Base-by-base conservation (phyloP, 2,329 filamentous ascomycete genomes). In the Pseudocercospora cruenta region DNA sequence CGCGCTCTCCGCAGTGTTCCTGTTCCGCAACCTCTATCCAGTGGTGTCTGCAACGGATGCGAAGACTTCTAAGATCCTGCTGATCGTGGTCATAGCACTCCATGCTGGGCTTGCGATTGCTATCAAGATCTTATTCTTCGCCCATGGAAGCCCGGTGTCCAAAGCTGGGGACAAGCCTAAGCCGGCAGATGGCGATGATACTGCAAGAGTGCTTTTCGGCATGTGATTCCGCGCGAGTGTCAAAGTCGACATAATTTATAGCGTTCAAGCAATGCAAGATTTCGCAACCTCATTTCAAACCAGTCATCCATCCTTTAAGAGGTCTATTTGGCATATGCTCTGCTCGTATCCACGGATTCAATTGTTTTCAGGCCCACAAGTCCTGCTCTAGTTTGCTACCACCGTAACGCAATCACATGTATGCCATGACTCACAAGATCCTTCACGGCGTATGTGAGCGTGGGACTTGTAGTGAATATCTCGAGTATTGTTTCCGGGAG, bases 81-180 rank as follows among this genome's bases (percentile, higher is more conserved):
- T 99, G 66, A 83, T 98, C 60, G 83, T 94, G 22, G 94, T 99
- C 26, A 86, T 98, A 31, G 85, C 87, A 31, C 83, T 98, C 69
- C 95, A 99, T 81, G 90, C 93, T 28, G 95, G 91, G n/a, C 84
- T 99, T 71, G 88, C 94, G 1, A 87, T 98, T 74, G 92, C 94
- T 4, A 98, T 99, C 81, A 98, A 98, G 85, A 90, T 97, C 66
- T 82, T 98, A 28, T 98, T 98, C 86, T 99, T 99, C 81, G 94
- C 93, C 72, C 86, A 82, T 63, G 71, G 71, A 4, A 73, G 70
- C 57, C 74, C 74, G 67, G 85, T 80, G 1, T 67, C 63, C 0
- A 70, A 72, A 22, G 63, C 63, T 24, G 66, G 67, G 59, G 67
- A 64, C 45, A 53, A 49, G 26, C 64, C 69, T 6, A 60, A 39